Evolutionary conservation across 805 yeast genomes (phyloP), one percentile per base, ranked within the genome.

Genomic region (Metschnikowia continentalis): DNA sequence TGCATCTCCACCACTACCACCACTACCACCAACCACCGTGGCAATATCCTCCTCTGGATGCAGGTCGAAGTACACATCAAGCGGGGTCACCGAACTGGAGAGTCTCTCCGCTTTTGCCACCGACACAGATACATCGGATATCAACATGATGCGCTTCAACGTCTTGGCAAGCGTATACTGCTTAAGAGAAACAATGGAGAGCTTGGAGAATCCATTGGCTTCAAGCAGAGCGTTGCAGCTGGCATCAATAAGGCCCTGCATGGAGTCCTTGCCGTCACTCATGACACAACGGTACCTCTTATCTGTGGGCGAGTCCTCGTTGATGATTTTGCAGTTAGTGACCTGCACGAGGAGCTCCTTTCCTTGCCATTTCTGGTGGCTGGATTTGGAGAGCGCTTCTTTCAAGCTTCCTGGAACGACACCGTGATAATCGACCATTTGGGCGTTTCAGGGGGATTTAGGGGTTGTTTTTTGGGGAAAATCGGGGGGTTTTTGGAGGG

Each of bases 41-140:
- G 60, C 61, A 44, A 56, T 63, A 53, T 77, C 81, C 59, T 81
- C 83, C 35, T 77, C 78, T 3, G 88, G 86, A 64, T 85, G 82
- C 14, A 70, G 72, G 36, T 69, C 74, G 57, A 82, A 80, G 61
- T 84, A 84, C 19, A 76, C 77, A 61, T 84, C 90, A 37, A 84
- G 63, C 36, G 72, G 66, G 45, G 71, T 65, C n/a, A 68, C 56
- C 44, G 76, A 75, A 33, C 52, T 46, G 40, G 65, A 55, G 67
- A 68, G 50, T 63, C 72, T 61, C 26, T 69, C 66, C 6, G 75
- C 70, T 13, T 70, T 71, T 14, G 69, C 63, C 38, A 68, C 65
- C 26, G 73, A 61, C 13, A 79, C 65, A 50, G 75, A 78, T 35
- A 77, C 68, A 50, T 75, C 77, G 48, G 77, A 76, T 47, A 80